Conservation (phyloP, 441 rosid genomes). For the Isatis lusitanica region DNA sequence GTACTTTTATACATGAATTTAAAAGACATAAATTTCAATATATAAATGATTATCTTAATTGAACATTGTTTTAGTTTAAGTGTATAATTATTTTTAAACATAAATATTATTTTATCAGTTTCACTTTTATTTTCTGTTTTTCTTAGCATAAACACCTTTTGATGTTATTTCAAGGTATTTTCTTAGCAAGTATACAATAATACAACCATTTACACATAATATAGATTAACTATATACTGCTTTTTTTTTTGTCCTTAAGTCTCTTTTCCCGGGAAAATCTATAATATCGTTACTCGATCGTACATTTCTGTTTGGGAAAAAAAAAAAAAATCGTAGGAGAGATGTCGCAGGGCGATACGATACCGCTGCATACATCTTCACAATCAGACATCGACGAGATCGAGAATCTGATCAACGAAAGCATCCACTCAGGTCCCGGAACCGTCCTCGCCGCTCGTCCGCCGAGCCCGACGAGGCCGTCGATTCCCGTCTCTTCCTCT, state of each 20-base stretch:
- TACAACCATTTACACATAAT: too few relatives aligned
- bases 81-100: too few relatives aligned
- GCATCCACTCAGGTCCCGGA: slow-evolving; percentile 58
- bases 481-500: slow-evolving; percentile 76
- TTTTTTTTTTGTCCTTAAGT: background rate
- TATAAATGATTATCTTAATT: too few relatives aligned
- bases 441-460: slow-evolving; percentile 82
- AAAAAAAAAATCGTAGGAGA: background rate
- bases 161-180: too few relatives aligned
- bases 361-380: slow-evolving; percentile 76
- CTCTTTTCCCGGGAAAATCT: slow-evolving; percentile 24
- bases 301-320: background rate
- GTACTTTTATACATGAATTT: too few relatives aligned
- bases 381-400: slow-evolving; percentile 98
- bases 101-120: too few relatives aligned
- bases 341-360: slow-evolving; percentile 76
- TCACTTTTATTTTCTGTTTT: too few relatives aligned
- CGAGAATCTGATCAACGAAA: slow-evolving; percentile 74
- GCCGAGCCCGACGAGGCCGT: slow-evolving; percentile 61
- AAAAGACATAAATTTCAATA: too few relatives aligned
- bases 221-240: too few relatives aligned
- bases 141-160: too few relatives aligned
- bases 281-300: background rate
- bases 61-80: too few relatives aligned
- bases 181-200: too few relatives aligned